Evolutionary conservation across 1,284 basidiomycete species (phyloP).

Genomic region (Mycosarcoma maydis): DNA sequence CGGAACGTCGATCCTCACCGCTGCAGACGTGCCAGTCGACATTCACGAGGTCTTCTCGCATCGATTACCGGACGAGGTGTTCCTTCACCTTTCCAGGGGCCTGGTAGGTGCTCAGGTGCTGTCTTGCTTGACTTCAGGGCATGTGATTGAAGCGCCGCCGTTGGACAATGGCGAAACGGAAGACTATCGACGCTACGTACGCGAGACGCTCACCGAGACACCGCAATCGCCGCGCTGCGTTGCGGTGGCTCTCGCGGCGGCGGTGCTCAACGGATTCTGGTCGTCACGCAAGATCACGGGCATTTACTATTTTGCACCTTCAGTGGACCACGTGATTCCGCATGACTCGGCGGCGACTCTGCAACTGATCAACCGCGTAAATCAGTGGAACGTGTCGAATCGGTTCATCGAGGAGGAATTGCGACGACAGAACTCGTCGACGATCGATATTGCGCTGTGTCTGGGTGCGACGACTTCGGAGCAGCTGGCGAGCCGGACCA

Average conservation of each 20-base stretch:
- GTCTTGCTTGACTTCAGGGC: conserved; percentile 86
- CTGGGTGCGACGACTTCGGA: conserved; percentile 79
- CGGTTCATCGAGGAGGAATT: conserved; percentile 90
- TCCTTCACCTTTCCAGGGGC: conserved; percentile 93
- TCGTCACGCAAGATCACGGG: conserved; percentile 56
- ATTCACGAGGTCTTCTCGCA: conserved; percentile 95
- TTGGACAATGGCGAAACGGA: conserved; percentile 93
- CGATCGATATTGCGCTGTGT: conserved; percentile 96
- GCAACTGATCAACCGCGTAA: conserved; percentile 85
- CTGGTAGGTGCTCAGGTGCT: conserved; percentile 86
- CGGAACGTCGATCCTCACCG: conserved; percentile 74
- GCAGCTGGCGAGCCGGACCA: conserved; percentile 56
- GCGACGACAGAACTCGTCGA: conserved; percentile 92
- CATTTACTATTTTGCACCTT: conserved; percentile 60
- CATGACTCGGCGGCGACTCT: conserved; percentile 76
- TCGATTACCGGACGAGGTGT: conserved; percentile 93
- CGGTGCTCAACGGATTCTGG: conserved; percentile 63
- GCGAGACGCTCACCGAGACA: conserved; percentile 92
- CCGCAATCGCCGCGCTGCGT: conserved; percentile 88
- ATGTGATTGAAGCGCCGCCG: conserved; percentile 85
- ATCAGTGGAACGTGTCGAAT: conserved; percentile 91
- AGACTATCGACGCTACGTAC: conserved; percentile 92
- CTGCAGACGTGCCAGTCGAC: conserved; percentile 87
- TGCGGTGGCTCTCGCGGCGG: conserved; percentile 70
- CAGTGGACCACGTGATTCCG: conserved; percentile 49